A percentile compares a stretch with the other conserved stretches of the same genome.
Conservation (phyloP, 2,329 filamentous ascomycete genomes). For the Sclerotinia trifoliorum region DNA sequence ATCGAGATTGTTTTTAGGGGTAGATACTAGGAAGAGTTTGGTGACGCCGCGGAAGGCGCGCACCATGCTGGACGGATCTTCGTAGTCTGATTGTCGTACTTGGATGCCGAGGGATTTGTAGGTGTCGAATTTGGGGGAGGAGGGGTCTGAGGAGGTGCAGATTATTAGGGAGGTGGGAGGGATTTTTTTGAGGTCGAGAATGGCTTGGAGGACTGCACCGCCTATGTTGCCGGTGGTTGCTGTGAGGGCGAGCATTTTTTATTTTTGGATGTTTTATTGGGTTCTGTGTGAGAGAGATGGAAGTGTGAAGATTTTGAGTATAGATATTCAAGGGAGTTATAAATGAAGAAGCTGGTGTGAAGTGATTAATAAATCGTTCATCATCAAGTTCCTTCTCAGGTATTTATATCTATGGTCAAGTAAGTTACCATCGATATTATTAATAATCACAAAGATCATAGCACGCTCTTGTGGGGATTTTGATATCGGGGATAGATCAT, state of each 20-base stretch:
- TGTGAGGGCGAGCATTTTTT: constrained; percentile 24
- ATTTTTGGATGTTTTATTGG: background rate
- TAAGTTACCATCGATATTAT: background rate
- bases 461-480: background rate
- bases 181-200: constrained; percentile 23
- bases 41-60: constrained; percentile 23
- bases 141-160: constrained; percentile 24
- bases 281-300: too few relatives aligned
- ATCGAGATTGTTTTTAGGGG: constrained; percentile 33
- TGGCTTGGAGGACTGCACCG: constrained; percentile 23
- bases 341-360: background rate
- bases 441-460: background rate
- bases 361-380: background rate
- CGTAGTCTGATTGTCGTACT: constrained; percentile 25
- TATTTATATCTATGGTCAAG: background rate
- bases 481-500: background rate
- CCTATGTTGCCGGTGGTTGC: constrained; percentile 28
- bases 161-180: constrained; percentile 24
- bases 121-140: constrained; percentile 42
- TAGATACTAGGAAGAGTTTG: constrained; percentile 41
- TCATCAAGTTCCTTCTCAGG: background rate
- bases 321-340: too few relatives aligned
- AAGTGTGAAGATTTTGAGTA: fast-evolving
- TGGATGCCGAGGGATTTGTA: constrained; percentile 27
- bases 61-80: constrained; percentile 13